These are phyloP conservation scores for Lepiota brunneoincarnata DNA, from an alignment of 768 basidiomycete genomes.

Conservation along the genomic window DNA sequence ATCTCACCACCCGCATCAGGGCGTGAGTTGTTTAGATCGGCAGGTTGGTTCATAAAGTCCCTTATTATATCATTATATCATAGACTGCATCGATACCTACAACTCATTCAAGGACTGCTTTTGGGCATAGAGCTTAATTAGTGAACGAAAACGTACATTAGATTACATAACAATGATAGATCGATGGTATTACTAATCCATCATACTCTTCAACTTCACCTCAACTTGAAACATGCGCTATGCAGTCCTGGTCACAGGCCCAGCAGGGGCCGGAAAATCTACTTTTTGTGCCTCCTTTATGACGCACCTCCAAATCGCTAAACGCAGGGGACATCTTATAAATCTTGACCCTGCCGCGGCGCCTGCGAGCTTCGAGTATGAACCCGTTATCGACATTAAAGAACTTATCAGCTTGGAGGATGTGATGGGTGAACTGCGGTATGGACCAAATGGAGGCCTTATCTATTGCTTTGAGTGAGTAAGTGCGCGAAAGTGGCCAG, in stretches of 20 bases:
- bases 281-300: slow-evolving; percentile 89
- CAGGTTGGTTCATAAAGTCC: slow-evolving; percentile 8
- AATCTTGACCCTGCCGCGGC: slow-evolving; percentile 97
- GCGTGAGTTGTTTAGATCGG: slow-evolving; percentile 2
- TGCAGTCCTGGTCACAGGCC: slow-evolving; percentile 89
- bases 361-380: slow-evolving; percentile 84
- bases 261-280: slow-evolving; percentile 97
- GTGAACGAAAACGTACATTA: background rate
- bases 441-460: slow-evolving; percentile 96
- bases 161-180: too few relatives aligned
- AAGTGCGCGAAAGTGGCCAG: slow-evolving; percentile 32
- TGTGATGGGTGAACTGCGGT: slow-evolving; percentile 92
- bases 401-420: slow-evolving; percentile 91
- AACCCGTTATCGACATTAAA: slow-evolving; percentile 90
- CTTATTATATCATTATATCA: slow-evolving; percentile 6
- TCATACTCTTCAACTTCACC: too few relatives aligned
- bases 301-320: slow-evolving; percentile 82
- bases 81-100: background rate
- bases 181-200: too few relatives aligned
- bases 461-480: slow-evolving; percentile 99
- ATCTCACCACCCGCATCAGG: slow-evolving; percentile 18
- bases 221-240: slow-evolving; percentile 66
- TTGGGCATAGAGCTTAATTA: background rate
- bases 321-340: slow-evolving; percentile 86
- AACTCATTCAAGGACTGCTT: background rate